Conservation (phyloP, 257 asterid species). For the Petunia secreta region DNA sequence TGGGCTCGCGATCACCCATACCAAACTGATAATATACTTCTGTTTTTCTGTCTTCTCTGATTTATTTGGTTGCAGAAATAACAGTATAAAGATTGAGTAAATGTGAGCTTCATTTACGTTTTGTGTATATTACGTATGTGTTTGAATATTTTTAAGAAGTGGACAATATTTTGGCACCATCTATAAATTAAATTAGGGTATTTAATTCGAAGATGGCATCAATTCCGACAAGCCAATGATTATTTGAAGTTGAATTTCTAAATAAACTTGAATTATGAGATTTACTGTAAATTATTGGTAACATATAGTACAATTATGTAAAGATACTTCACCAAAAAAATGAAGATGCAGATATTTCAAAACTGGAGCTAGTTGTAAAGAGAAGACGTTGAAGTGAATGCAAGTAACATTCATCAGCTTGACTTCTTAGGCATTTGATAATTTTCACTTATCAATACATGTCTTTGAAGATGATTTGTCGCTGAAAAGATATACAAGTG, state of each 20-base stretch:
- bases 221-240: not conserved
- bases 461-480: not conserved
- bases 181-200: too few relatives aligned
- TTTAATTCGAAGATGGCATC: too few relatives aligned
- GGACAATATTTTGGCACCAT: too few relatives aligned
- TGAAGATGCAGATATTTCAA: not conserved
- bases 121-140: too few relatives aligned
- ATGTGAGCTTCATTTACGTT: too few relatives aligned
- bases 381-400: not conserved
- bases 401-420: not conserved
- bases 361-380: not conserved
- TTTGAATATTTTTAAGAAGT: too few relatives aligned
- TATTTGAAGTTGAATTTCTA: not conserved
- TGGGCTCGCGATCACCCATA: too few relatives aligned
- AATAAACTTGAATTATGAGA: not conserved
- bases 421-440: not conserved
- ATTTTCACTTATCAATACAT: not conserved
- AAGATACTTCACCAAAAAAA: not conserved
- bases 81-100: too few relatives aligned
- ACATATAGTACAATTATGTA: not conserved
- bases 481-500: constrained; percentile 70
- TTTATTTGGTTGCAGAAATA: too few relatives aligned
- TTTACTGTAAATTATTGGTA: too few relatives aligned
- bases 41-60: too few relatives aligned
- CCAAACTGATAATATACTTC: too few relatives aligned